phyloP scores from a whole-genome alignment of 2,329 filamentous ascomycete species.

The Pseudogymnoascus destructans region DNA sequence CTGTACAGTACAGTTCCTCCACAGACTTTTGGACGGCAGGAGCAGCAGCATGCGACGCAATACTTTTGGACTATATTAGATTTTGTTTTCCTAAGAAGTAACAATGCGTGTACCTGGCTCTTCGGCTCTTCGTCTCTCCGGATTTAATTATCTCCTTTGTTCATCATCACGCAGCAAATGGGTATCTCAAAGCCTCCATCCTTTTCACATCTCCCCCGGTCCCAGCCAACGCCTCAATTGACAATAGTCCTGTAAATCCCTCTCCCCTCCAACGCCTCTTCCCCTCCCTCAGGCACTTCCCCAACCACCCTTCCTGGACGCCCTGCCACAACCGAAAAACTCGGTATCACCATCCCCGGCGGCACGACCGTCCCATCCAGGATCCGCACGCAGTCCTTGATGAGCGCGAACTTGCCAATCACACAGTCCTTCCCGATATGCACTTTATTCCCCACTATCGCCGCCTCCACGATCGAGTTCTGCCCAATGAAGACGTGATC shows the following conservation, averaged over 20 bases:
- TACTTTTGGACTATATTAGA: neutral
- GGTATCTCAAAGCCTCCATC: neutral
- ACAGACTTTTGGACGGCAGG: too few relatives aligned
- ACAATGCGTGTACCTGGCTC: neutral
- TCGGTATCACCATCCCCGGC: conserved; percentile 80
- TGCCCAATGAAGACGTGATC: conserved; percentile 87
- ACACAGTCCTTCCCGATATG: conserved; percentile 67
- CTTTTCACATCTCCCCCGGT: neutral
- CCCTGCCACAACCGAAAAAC: conserved; percentile 83
- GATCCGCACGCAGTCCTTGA: conserved; percentile 87
- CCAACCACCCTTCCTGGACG: conserved; percentile 67
- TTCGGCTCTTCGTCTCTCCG: neutral
- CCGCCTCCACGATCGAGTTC: conserved; percentile 65
- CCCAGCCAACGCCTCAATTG: conserved; percentile 27
- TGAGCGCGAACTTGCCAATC: conserved; percentile 74
- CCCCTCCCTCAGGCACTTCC: conserved; percentile 61
- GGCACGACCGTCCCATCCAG: conserved; percentile 76
- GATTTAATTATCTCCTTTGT: neutral
- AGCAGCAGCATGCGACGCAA: neutral
- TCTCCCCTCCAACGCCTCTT: conserved; percentile 50
- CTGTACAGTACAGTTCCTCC: too few relatives aligned
- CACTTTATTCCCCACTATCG: conserved; percentile 72
- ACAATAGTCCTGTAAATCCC: conserved; percentile 52
- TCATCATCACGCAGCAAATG: conserved; percentile 1
- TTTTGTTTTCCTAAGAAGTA: neutral